Base-by-base conservation (phyloP, 768 basidiomycete genomes). In the Saitozyma sp. region DNA sequence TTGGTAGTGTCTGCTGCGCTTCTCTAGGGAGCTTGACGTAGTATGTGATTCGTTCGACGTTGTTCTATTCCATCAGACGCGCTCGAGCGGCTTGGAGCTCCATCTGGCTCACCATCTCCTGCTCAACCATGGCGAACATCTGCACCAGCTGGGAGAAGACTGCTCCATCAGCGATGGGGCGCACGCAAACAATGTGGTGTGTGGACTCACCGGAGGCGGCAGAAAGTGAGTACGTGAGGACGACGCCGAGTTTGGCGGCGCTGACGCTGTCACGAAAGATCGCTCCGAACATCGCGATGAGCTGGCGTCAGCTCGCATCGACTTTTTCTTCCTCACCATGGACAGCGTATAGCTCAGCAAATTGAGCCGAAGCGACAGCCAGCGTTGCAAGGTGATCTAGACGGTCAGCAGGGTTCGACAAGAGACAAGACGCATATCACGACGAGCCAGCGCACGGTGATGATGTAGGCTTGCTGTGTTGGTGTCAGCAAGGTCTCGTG, bases 21-120 rank as follows among this genome's bases (percentile, higher is more conserved):
- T 97, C 94, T 0, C 87, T 82, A 17, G 82, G 70, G 13, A 94
- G 82, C 10, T 88, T 82, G 20, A 87, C 86, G 72, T 94, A 93
- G 69, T 92, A 85, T 84, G 86, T 57, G 14, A 67, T 72, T 1
- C 92, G 89, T 74, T 94, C 92, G 9, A 92, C 89, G 40, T 68
- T 66, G 66, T 76, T 94, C 92, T 66, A 67, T 54, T 17, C 61
- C 62, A 4, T 55, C 59, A 1, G 20, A 14, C 16, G 41, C 50
- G 29, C 16, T 39, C 20, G 9, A 5, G 58, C 37, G 38, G 38
- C 13, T 39, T 13, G 38, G 16, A 39, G 50, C 8, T 39, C 6
- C 3, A 49, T 2, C 10, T 11, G n/a, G 61, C 62, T 40, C 46
- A 64, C 62, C 68, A 70, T 70, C 42, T 66, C 65, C 43, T 61